Percentiles rank a stretch among this genome's conserved stretches.
Evolutionary conservation across 176 grass and related monocot species (phyloP).

Genomic region (Oryza coarctata): DNA sequence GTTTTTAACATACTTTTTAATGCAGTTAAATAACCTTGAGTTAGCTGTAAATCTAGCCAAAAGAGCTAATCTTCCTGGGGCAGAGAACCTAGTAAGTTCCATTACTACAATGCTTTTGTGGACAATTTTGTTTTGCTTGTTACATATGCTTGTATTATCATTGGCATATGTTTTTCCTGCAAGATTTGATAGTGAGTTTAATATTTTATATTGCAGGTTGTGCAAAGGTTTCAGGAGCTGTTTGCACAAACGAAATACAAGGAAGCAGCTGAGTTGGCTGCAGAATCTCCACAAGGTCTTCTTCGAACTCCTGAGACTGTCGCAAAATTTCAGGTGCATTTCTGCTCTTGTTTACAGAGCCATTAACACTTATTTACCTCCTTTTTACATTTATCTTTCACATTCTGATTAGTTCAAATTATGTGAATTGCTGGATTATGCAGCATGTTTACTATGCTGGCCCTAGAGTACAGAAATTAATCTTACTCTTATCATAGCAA

Average conservation of each 20-base stretch:
- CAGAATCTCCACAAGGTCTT: slow-evolving; percentile 90
- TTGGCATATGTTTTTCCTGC: neutral
- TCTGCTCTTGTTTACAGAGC: slow-evolving; percentile 9
- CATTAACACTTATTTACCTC: slow-evolving; percentile 5
- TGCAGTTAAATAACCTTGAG: slow-evolving; percentile 95
- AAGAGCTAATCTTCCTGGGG: slow-evolving; percentile 97
- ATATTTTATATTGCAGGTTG: slow-evolving; percentile 69
- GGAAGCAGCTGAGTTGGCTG: slow-evolving; percentile 96
- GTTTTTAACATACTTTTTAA: slow-evolving; percentile 3
- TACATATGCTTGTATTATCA: neutral
- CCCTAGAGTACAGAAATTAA: neutral
- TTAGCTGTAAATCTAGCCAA: slow-evolving; percentile 98
- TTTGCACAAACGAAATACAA: slow-evolving; percentile 97
- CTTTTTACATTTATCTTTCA: neutral
- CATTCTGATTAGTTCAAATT: neutral
- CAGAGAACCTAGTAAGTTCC: slow-evolving; percentile 83
- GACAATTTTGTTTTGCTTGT: slow-evolving; percentile 7
- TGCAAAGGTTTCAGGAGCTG: slow-evolving; percentile 92
- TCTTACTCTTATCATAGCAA: neutral
- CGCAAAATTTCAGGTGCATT: slow-evolving; percentile 88
- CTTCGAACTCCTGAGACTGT: slow-evolving; percentile 91
- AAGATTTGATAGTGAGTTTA: neutral
- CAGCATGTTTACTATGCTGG: neutral
- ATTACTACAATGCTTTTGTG: neutral
- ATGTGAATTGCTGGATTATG: slow-evolving; percentile 4